Evolutionary conservation across 139 green algal genomes (phyloP).

Genomic region (Ulvella scutata): DNA sequence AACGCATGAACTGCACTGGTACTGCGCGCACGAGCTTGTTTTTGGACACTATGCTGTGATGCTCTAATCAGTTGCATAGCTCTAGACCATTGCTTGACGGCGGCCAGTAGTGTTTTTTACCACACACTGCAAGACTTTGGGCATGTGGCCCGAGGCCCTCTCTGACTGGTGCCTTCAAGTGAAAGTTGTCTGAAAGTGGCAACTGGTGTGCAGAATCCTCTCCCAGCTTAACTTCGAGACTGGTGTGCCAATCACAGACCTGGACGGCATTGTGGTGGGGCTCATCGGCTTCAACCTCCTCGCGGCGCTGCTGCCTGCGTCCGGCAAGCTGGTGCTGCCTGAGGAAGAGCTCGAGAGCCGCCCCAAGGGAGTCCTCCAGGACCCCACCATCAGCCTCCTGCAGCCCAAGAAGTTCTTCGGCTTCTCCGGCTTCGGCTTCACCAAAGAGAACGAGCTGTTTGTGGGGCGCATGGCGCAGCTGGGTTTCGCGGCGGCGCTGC

Average conservation of each 20-base stretch:
- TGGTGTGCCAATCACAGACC: conserved; percentile 25
- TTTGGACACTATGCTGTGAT: no score
- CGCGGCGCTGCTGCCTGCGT: conserved; percentile 30
- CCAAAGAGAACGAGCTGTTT: conserved; percentile 65
- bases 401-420: conserved; percentile 37
- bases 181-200: no score
- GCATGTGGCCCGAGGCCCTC: no score
- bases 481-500: conserved; percentile 52
- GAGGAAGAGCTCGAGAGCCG: conserved; percentile 20
- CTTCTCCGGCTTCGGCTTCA: conserved; percentile 38
- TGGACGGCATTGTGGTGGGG: conserved; percentile 36
- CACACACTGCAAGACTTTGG: no score
- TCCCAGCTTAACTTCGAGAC: conserved; percentile 48
- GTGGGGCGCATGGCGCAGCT: conserved; percentile 63
- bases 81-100: no score
- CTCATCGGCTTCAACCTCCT: conserved; percentile 50
- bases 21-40: no score
- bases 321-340: conserved; percentile 26
- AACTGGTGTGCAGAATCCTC: no score
- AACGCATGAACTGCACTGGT: no score
- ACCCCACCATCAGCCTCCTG: conserved; percentile 34
- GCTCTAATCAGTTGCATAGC: no score
- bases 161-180: no score
- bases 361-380: conserved; percentile 36
- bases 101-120: no score